Conservation (phyloP, 495 filamentous ascomycete species). For the Penicillium argentinense region DNA sequence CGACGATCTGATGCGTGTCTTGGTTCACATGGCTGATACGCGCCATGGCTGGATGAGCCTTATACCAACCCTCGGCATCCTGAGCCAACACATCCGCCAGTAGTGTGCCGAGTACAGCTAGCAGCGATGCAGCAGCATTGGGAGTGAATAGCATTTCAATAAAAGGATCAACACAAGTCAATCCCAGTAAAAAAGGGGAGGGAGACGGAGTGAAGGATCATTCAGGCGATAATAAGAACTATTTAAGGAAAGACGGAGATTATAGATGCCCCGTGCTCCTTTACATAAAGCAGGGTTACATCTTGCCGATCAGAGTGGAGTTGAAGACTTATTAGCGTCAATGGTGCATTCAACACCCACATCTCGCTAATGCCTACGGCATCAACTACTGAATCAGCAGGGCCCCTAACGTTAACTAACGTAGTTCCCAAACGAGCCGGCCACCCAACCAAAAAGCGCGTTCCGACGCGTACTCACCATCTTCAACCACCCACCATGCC, state of each 20-base stretch:
- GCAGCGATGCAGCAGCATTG: slow-evolving; percentile 12
- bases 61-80: slow-evolving; percentile 15
- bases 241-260: slow-evolving; percentile 1
- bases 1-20: slow-evolving; percentile 15
- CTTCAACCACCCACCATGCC: too few species aligned
- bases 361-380: too few species aligned
- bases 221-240: background rate
- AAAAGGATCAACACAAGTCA: background rate
- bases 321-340: background rate
- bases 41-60: slow-evolving; percentile 13
- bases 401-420: too few species aligned
- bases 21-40: slow-evolving; percentile 17
- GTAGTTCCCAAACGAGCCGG: too few species aligned
- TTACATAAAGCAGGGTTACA: slow-evolving; percentile 7
- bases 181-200: background rate
- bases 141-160: slow-evolving; percentile 3
- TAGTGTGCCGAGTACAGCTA: slow-evolving; percentile 6
- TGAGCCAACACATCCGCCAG: slow-evolving; percentile 6
- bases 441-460: too few species aligned
- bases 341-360: too few species aligned
- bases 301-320: slow-evolving; percentile 4
- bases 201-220: background rate
- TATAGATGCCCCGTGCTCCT: slow-evolving; percentile 1
- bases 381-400: too few species aligned
- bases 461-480: too few species aligned